A percentile compares a stretch with the other conserved stretches of the same genome.
These are phyloP conservation scores for Globisporangium parvum DNA, from an alignment of 352 stramenopile species.

Conservation along the genomic window DNA sequence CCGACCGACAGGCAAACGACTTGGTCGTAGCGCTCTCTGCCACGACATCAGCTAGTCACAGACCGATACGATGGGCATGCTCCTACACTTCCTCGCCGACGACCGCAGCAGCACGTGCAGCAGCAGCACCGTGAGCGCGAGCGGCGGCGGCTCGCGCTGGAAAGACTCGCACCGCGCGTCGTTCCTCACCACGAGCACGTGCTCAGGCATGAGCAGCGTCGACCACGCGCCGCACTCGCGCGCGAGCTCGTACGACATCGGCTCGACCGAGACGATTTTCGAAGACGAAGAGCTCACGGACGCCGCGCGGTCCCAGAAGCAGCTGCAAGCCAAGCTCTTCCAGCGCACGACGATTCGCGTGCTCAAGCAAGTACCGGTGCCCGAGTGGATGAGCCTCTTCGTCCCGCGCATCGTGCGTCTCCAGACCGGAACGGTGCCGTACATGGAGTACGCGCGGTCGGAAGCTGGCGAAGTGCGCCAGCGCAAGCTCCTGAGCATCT, in stretches of 20 bases:
- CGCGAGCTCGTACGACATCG: constrained; percentile 15
- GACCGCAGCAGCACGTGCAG: constrained; percentile 3
- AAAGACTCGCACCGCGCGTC: constrained; percentile 33
- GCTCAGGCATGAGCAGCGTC: constrained; percentile 25
- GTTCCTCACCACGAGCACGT: constrained; percentile 41
- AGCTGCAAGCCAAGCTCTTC: constrained; percentile 54
- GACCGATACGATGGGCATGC: constrained; percentile 11
- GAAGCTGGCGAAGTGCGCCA: constrained; percentile 51
- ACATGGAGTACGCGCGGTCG: constrained; percentile 58
- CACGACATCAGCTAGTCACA: too few relatives aligned
- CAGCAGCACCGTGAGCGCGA: constrained; percentile 2
- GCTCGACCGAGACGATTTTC: constrained; percentile 25
- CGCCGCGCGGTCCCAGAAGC: constrained; percentile 23
- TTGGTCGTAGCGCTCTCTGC: too few relatives aligned
- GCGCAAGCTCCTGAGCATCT: constrained; percentile 51
- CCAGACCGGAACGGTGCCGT: constrained; percentile 52
- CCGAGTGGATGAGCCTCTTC: constrained; percentile 78
- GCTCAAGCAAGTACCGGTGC: constrained; percentile 59
- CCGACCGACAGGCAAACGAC: not conserved
- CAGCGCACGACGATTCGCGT: constrained; percentile 33
- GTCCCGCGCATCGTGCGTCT: constrained; percentile 53
- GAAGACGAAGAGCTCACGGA: constrained; percentile 24
- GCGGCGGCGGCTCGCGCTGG: not conserved
- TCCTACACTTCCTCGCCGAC: constrained; percentile 5
- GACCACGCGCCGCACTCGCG: constrained; percentile 7